Evolutionary conservation across 192 early-diverging fungal genomes (phyloP).

Genomic region (Podila epicladia): DNA sequence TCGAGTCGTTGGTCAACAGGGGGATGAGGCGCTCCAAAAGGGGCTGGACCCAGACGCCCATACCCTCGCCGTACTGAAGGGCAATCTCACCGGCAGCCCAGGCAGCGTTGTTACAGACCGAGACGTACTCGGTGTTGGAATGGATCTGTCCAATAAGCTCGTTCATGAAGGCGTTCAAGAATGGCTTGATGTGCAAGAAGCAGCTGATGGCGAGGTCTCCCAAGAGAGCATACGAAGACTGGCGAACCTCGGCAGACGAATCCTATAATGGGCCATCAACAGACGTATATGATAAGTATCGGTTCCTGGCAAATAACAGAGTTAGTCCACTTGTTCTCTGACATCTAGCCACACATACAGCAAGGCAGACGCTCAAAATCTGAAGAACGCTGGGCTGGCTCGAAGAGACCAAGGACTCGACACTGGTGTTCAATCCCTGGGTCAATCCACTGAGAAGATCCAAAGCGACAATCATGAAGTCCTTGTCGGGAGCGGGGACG

Average conservation of each 20-base stretch:
- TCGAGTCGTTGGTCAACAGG: constrained; percentile 74
- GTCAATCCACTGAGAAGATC: constrained; percentile 95
- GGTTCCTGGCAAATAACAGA: neutral
- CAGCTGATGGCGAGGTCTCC: constrained; percentile 96
- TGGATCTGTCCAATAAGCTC: constrained; percentile 80
- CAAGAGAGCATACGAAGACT: constrained; percentile 95
- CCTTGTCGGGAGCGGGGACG: constrained; percentile 86
- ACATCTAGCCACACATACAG: constrained; percentile 53
- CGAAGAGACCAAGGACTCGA: constrained; percentile 79
- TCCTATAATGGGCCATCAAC: constrained; percentile 45
- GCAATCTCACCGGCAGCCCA: constrained; percentile 99
- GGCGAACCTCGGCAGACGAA: constrained; percentile 83
- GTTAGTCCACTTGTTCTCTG: neutral
- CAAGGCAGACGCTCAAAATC: constrained; percentile 85
- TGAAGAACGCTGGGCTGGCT: constrained; percentile 78
- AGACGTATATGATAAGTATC: neutral
- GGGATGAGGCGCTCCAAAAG: constrained; percentile 88
- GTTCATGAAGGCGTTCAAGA: constrained; percentile 82
- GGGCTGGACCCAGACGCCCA: constrained; percentile 82
- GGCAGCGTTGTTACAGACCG: constrained; percentile 97
- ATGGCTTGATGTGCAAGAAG: constrained; percentile 85
- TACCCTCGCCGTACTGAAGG: constrained; percentile 80
- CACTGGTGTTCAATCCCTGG: constrained; percentile 85
- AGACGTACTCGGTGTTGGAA: constrained; percentile 76
- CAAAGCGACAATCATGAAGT: constrained; percentile 95